Percentiles rank a stretch among this genome's conserved stretches.
Evolutionary conservation across 2,329 filamentous ascomycete genomes (phyloP).

Genomic region (Colletotrichum shisoi): DNA sequence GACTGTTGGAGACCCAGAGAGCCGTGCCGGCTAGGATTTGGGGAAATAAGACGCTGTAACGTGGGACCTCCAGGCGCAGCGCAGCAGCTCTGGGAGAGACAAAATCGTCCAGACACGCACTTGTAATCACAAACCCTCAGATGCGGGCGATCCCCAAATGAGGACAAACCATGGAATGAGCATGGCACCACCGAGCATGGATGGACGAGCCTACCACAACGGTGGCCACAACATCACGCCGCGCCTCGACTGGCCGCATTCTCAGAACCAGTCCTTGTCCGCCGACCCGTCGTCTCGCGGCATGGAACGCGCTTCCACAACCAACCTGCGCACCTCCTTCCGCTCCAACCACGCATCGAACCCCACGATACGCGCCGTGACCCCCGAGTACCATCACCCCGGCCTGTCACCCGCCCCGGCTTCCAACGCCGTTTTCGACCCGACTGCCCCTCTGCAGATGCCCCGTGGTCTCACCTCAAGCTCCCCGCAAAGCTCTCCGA

Average conservation of each 20-base stretch:
- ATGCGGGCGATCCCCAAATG: slow-evolving; percentile 44
- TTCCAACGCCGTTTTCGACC: slow-evolving; percentile 29
- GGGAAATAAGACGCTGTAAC: slow-evolving; percentile 28
- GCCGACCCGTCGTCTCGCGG: slow-evolving; percentile 39
- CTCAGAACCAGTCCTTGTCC: slow-evolving; percentile 41
- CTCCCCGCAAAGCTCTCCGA: slow-evolving; percentile 58
- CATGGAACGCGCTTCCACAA: slow-evolving; percentile 50
- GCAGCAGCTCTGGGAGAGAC: slow-evolving; percentile 18
- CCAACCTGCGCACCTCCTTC: slow-evolving; percentile 49
- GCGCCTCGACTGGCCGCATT: slow-evolving; percentile 48
- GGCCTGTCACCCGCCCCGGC: slow-evolving; percentile 25
- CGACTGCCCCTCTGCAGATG: slow-evolving; percentile 35
- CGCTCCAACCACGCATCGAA: slow-evolving; percentile 47
- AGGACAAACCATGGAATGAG: slow-evolving; percentile 57
- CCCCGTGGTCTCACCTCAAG: slow-evolving; percentile 48
- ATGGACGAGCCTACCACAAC: slow-evolving; percentile 52
- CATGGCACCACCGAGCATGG: slow-evolving; percentile 57
- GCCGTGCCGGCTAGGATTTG: slow-evolving; percentile 25
- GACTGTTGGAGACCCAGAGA: slow-evolving; percentile 8
- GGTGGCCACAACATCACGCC: slow-evolving; percentile 50
- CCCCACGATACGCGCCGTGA: slow-evolving; percentile 69
- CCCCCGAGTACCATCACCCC: slow-evolving; percentile 61
- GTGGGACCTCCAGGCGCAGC: slow-evolving; percentile 25
- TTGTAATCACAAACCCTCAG: slow-evolving; percentile 19
- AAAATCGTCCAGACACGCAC: slow-evolving; percentile 10